Percentiles rank a stretch among this genome's conserved stretches.
These are phyloP conservation scores for Begonia fuchsioides DNA, from an alignment of 306 rosid genomes.

Conservation along the genomic window DNA sequence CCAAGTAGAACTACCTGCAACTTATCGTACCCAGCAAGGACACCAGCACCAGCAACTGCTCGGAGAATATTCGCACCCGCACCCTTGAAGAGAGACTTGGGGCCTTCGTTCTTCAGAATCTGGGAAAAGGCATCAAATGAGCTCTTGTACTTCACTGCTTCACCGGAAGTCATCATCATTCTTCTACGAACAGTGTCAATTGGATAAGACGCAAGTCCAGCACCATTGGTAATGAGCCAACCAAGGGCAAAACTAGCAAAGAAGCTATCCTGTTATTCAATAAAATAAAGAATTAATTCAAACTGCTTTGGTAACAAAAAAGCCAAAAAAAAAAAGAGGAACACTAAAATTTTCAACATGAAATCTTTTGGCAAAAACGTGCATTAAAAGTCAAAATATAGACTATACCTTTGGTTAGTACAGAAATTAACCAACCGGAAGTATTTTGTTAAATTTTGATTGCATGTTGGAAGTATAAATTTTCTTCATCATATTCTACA, in stretches of 20 bases:
- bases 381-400: too few relatives aligned
- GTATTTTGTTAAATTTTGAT: too few relatives aligned
- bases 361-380: too few relatives aligned
- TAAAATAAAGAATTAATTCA: too few relatives aligned
- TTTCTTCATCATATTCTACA: too few relatives aligned
- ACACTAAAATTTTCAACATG: too few relatives aligned
- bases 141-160: constrained; percentile 56
- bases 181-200: constrained; percentile 61
- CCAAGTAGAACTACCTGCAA: constrained; percentile 39
- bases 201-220: constrained; percentile 60
- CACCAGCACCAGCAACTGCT: constrained; percentile 62
- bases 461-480: too few relatives aligned
- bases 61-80: constrained; percentile 62
- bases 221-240: constrained; percentile 65
- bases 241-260: constrained; percentile 59
- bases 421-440: too few relatives aligned
- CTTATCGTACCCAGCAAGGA: constrained; percentile 56
- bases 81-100: constrained; percentile 54
- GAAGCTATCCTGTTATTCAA: constrained; percentile 33
- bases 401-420: too few relatives aligned
- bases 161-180: constrained; percentile 71
- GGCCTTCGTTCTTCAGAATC: constrained; percentile 46
- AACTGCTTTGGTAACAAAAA: too few relatives aligned
- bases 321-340: too few relatives aligned
- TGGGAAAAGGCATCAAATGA: constrained; percentile 36